phyloP scores from a whole-genome alignment of 768 basidiomycete species.

The Termitomyces sp. region DNA sequence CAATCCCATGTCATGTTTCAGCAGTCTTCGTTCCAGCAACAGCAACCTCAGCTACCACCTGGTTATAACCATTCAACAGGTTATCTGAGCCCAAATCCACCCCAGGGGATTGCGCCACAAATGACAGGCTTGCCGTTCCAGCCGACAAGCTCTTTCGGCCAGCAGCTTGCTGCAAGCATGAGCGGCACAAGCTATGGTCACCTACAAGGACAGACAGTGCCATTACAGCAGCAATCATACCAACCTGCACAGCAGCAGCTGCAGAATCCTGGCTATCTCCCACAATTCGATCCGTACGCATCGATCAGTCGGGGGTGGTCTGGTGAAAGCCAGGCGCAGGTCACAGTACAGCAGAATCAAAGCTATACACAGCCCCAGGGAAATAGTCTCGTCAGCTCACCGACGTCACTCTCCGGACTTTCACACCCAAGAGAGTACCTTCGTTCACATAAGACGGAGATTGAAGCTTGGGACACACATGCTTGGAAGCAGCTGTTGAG shows the following conservation, averaged over 20 bases:
- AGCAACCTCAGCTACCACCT: conserved; percentile 25
- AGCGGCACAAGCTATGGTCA: conserved; percentile 37
- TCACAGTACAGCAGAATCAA: conserved; percentile 15
- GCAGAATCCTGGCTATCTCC: conserved; percentile 38
- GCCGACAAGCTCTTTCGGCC: conserved; percentile 51
- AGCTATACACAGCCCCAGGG: conserved; percentile 14
- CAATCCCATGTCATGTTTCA: conserved; percentile 26
- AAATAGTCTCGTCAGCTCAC: conserved; percentile 8
- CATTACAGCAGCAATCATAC: conserved; percentile 24
- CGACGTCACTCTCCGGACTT: conserved; percentile 29
- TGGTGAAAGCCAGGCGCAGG: conserved; percentile 17
- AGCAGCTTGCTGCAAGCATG: conserved; percentile 38
- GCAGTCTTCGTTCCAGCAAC: conserved; percentile 29
- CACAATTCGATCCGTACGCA: conserved; percentile 51
- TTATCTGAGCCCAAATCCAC: conserved; percentile 7
- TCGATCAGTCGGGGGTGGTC: conserved; percentile 40
- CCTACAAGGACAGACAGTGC: conserved; percentile 23
- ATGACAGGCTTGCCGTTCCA: conserved; percentile 30
- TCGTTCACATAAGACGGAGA: conserved; percentile 55
- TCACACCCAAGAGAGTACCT: conserved; percentile 69
- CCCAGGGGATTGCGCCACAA: conserved; percentile 16
- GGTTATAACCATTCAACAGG: conserved; percentile 6
- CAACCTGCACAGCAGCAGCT: conserved; percentile 44
- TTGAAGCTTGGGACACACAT: conserved; percentile 67
- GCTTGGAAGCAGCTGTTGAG: conserved; percentile 68